These are phyloP conservation scores for Paralagenidium karlingii DNA, from an alignment of 352 stramenopile species.

Conservation along the genomic window DNA sequence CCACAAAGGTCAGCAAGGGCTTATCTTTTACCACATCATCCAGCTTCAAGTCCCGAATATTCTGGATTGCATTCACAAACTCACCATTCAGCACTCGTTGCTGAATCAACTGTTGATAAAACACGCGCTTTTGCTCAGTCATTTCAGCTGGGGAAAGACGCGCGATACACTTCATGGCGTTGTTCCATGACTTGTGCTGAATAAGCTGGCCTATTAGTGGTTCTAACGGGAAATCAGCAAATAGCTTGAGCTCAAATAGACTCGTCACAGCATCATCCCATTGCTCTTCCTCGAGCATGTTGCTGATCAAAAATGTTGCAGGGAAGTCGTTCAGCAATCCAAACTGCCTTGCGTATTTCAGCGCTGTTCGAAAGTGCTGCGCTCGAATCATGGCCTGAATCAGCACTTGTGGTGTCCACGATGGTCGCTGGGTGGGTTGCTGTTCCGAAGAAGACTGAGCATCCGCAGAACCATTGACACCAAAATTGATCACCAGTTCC, in stretches of 20 bases:
- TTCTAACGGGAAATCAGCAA: constrained; percentile 33
- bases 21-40: constrained; percentile 22
- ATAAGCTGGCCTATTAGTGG: constrained; percentile 51
- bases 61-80: constrained; percentile 50
- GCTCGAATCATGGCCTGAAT: constrained; percentile 78
- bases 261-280: constrained; percentile 65
- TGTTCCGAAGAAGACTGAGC: background rate
- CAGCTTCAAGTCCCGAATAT: constrained; percentile 72
- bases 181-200: constrained; percentile 46
- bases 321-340: constrained; percentile 60
- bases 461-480: constrained; percentile 16
- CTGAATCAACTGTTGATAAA: constrained; percentile 29
- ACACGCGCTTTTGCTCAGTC: no score
- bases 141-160: no score
- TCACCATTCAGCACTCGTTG: constrained; percentile 35
- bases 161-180: constrained; percentile 71
- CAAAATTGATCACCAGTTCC: constrained; percentile 69
- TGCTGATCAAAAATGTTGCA: constrained; percentile 34
- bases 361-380: constrained; percentile 48
- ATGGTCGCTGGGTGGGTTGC: constrained; percentile 12
- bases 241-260: constrained; percentile 23
- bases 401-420: constrained; percentile 66
- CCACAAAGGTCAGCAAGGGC: constrained; percentile 31
- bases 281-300: constrained; percentile 48
- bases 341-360: constrained; percentile 78